These are phyloP conservation scores for Neoarthrinium moseri DNA, from an alignment of 2,329 filamentous ascomycete species.

Conservation along the genomic window DNA sequence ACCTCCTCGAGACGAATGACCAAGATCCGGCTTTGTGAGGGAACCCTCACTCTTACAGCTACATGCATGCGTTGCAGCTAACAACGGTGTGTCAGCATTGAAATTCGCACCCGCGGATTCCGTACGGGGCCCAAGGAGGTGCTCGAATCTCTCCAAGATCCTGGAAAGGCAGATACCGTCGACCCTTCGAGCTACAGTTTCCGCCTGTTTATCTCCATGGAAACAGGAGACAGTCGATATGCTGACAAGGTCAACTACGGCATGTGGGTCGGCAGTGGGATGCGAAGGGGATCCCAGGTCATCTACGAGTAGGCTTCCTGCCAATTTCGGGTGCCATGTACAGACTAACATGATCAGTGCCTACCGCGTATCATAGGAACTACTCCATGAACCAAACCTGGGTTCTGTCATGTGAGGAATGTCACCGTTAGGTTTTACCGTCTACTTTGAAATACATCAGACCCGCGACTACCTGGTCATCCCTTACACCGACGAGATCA, in stretches of 20 bases:
- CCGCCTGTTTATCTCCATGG: constrained; percentile 13
- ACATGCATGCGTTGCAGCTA: too few relatives aligned
- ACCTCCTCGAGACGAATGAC: constrained; percentile 47
- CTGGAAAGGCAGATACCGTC: constrained; percentile 7
- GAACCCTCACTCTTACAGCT: too few relatives aligned
- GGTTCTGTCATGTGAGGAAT: too few relatives aligned
- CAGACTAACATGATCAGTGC: background rate
- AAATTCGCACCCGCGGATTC: constrained; percentile 13
- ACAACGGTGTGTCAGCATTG: too few relatives aligned
- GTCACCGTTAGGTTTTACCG: too few relatives aligned
- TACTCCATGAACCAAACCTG: too few relatives aligned
- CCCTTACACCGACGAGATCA: too few relatives aligned
- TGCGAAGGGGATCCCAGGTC: constrained; percentile 14
- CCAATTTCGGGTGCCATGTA: background rate
- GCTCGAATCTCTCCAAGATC: constrained; percentile 12
- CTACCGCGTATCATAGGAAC: too few relatives aligned
- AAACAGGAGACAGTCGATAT: constrained; percentile 13
- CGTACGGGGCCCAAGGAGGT: constrained; percentile 12
- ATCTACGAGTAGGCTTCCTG: constrained; percentile 15
- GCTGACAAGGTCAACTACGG: constrained; percentile 9
- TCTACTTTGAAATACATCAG: too few relatives aligned
- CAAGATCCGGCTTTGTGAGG: constrained; percentile 43
- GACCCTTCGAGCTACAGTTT: constrained; percentile 13
- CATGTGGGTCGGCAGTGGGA: constrained; percentile 16
- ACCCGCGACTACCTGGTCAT: too few relatives aligned